Evolutionary conservation across 805 yeast genomes (phyloP).

Genomic region (Saturnispora dispora): DNA sequence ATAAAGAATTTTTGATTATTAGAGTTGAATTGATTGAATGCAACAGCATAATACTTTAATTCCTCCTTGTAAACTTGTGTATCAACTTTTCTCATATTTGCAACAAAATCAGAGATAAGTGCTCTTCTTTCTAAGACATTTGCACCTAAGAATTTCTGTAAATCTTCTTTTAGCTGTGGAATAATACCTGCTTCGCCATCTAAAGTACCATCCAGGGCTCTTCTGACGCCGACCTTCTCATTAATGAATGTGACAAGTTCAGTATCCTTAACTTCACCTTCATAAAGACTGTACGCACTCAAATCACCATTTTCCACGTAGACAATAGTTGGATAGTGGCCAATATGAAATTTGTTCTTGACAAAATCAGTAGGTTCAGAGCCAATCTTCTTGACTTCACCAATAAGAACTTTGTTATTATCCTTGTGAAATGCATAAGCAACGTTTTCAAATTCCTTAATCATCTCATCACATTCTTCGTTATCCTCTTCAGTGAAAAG

Average conservation of each 20-base stretch:
- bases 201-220: constrained; percentile 35
- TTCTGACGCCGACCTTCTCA: constrained; percentile 30
- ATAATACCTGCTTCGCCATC: constrained; percentile 33
- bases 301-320: constrained; percentile 35
- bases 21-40: constrained; percentile 33
- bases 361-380: constrained; percentile 36
- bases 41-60: constrained; percentile 38
- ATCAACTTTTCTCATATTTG: constrained; percentile 29
- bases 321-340: constrained; percentile 47
- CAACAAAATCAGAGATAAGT: constrained; percentile 27
- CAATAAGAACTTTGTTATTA: constrained; percentile 33
- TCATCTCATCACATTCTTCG: constrained; percentile 43
- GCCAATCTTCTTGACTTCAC: constrained; percentile 38
- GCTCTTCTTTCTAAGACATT: constrained; percentile 22
- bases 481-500: constrained; percentile 41
- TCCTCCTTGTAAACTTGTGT: constrained; percentile 17
- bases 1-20: constrained; percentile 37
- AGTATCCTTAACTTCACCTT: constrained; percentile 38
- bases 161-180: constrained; percentile 25
- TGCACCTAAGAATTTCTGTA: constrained; percentile 25
- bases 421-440: constrained; percentile 40
- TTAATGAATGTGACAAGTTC: constrained; percentile 44
- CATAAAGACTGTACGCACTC: constrained; percentile 25
- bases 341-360: constrained; percentile 33
- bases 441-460: constrained; percentile 41